Evolutionary conservation across 306 rosid genomes (phyloP).

Genomic region (Hippophae gyantsensis): DNA sequence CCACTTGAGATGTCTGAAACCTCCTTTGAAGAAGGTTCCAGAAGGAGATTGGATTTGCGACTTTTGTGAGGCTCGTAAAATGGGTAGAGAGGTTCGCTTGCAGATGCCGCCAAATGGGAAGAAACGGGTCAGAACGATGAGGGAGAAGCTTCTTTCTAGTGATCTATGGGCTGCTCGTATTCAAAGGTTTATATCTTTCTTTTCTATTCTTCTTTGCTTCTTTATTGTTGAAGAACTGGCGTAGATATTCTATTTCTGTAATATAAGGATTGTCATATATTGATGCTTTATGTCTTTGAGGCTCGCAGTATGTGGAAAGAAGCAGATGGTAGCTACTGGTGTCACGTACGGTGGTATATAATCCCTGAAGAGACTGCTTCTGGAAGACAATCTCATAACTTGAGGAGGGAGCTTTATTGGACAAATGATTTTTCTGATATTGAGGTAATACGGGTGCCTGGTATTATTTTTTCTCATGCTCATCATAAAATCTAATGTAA

Average conservation of each 20-base stretch:
- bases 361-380: constrained; percentile 85
- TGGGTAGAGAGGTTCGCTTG: constrained; percentile 41
- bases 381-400: constrained; percentile 86
- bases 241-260: no score
- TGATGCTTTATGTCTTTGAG: constrained; percentile 10
- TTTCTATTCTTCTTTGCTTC: not conserved
- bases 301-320: constrained; percentile 72
- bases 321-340: constrained; percentile 57
- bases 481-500: constrained; percentile 2
- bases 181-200: constrained; percentile 28
- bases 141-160: constrained; percentile 81
- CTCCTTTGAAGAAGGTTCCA: constrained; percentile 68
- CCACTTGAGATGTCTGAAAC: constrained; percentile 79
- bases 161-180: constrained; percentile 81
- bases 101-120: constrained; percentile 61
- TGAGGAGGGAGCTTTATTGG: constrained; percentile 76
- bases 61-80: constrained; percentile 58
- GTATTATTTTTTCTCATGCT: constrained; percentile 11
- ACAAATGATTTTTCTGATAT: constrained; percentile 74
- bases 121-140: constrained; percentile 53
- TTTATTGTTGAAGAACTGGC: no score
- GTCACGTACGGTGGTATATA: constrained; percentile 66
- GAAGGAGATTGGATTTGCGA: constrained; percentile 83
- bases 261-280: not conserved
- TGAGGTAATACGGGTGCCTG: constrained; percentile 43